phyloP scores from a whole-genome alignment of 768 basidiomycete genomes.

The Termitomyces sp. region DNA sequence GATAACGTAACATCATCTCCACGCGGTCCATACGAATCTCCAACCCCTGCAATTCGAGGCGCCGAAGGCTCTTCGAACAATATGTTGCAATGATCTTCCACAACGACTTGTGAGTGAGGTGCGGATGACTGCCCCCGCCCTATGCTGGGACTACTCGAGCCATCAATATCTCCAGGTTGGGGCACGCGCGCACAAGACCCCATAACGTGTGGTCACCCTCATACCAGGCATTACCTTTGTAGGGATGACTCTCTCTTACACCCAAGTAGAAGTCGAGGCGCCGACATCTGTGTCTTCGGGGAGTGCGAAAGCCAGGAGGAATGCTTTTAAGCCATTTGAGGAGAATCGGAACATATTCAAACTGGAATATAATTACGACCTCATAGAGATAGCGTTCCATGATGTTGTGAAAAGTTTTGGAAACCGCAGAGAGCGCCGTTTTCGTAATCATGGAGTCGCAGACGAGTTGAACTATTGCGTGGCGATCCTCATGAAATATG shows the following conservation, averaged over 20 bases:
- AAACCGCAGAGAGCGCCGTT: neutral
- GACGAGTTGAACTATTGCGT: neutral
- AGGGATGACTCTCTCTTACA: neutral
- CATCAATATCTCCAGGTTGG: neutral
- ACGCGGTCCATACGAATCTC: neutral
- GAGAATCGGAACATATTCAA: neutral
- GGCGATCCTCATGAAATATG: neutral
- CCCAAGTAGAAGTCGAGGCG: neutral
- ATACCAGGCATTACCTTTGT: neutral
- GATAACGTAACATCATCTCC: conserved; percentile 1
- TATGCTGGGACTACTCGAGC: neutral
- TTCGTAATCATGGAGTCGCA: neutral
- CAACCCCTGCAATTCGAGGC: neutral
- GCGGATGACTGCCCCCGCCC: too few relatives aligned
- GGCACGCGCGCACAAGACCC: neutral
- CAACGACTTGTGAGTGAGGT: neutral
- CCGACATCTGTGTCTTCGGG: neutral
- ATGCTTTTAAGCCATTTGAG: neutral
- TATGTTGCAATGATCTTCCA: neutral
- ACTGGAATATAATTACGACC: neutral
- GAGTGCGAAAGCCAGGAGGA: neutral
- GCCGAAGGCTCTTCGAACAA: neutral
- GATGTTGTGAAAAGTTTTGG: neutral
- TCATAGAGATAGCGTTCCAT: neutral
- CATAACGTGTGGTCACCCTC: neutral